Base-by-base conservation (phyloP, 768 basidiomycete genomes). In the Calocybe cyanea region DNA sequence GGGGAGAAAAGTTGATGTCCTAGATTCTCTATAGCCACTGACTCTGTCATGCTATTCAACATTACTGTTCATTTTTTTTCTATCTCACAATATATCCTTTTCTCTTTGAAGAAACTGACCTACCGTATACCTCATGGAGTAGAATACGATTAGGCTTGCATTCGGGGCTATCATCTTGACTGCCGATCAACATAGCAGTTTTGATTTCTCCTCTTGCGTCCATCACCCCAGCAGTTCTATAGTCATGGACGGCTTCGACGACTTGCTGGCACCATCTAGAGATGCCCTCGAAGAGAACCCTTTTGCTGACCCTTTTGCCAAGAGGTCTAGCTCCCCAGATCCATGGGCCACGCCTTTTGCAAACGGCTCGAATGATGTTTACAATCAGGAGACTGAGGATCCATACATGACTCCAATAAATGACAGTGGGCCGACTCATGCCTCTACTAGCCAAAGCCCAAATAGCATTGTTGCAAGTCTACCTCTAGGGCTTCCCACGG, bases 1-100 rank as follows among this genome's bases (percentile, higher is more conserved):
- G 86, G 85, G 87, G 87, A 41, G 85, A 86, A 56, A 76, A 80
- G 41, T 69, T 90, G 46, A 84, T 88, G 75, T 85, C 81, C 36
- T 89, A 62, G 47, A 43, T 32, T 28, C 31, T 18, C 17, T 15
- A 34, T 21, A 10, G 18, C 13, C 34, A 37, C 33, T 31, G 49
- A 19, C 19, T 51, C 33, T 7, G 31, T n/a, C n/a, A 28, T 28
- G 5, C 6, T 11, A 28, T 28, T 28, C 11, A 5, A 28, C 11
- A 28, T 28, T 11, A 28, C 25, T 11, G 5, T 28, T 28, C 6
- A 5, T 28, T 5, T 28, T 28, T 11, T 28, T 11, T 11, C 5
- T 6, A 11, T 5, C 5, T 28, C 11, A 11, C 25, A 6, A 28
- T 28, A 11, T 28, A 28, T 28, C n/a, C n/a, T n/a, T n/a, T n/a